Percentiles rank a stretch among this genome's conserved stretches.
phyloP scores from a whole-genome alignment of 1,284 basidiomycete species.

The Ganoderma sp. region DNA sequence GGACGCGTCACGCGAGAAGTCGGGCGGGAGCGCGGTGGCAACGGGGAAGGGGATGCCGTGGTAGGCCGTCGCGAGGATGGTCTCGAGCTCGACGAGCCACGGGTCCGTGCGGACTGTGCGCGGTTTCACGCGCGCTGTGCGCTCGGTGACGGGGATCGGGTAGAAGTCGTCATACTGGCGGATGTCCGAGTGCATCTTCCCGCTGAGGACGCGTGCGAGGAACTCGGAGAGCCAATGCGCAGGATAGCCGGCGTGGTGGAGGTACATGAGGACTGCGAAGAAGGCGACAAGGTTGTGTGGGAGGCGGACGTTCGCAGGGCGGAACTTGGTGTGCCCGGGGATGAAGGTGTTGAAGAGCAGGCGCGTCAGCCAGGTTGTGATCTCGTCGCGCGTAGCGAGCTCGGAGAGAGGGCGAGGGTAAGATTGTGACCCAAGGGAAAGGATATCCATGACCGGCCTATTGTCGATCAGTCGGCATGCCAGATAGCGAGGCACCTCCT shows the following conservation, averaged over 20 bases:
- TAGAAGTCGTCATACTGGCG: conserved; percentile 36
- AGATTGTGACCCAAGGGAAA: conserved; percentile 31
- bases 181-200: conserved; percentile 39
- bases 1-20: neutral
- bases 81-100: conserved; percentile 43
- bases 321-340: conserved; percentile 39
- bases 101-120: conserved; percentile 40
- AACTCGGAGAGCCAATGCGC: conserved; percentile 46
- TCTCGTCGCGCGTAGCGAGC: conserved; percentile 42
- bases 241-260: conserved; percentile 44
- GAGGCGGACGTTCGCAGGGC: conserved; percentile 41
- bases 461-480: conserved; percentile 36
- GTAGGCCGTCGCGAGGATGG: conserved; percentile 37
- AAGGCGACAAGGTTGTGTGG: conserved; percentile 48
- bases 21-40: conserved; percentile 8
- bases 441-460: conserved; percentile 30
- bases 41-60: conserved; percentile 42
- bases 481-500: conserved; percentile 40
- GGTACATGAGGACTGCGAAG: conserved; percentile 44
- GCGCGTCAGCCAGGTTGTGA: conserved; percentile 47
- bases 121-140: conserved; percentile 26
- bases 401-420: conserved; percentile 38
- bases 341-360: conserved; percentile 45
- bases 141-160: conserved; percentile 42
- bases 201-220: conserved; percentile 39